phyloP scores from a whole-genome alignment of 1,139 yeast genomes.

The Waltiozyma sp. region DNA sequence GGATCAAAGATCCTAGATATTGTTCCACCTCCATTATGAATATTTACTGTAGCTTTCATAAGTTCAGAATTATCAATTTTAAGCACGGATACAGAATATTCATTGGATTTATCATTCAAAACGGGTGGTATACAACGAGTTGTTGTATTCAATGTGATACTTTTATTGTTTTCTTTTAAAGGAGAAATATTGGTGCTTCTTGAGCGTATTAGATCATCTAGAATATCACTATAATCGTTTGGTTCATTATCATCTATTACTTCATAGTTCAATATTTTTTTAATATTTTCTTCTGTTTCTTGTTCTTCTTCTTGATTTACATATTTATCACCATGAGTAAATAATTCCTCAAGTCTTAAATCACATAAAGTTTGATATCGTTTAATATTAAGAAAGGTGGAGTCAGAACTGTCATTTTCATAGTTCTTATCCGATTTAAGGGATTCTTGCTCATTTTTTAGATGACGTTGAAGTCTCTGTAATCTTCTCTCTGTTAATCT shows the following conservation, averaged over 20 bases:
- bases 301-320: background rate
- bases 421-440: background rate
- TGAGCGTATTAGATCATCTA: no score
- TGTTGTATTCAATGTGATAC: no score
- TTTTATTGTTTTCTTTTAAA: no score
- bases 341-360: background rate
- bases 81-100: background rate
- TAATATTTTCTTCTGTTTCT: no score
- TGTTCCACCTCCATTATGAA: background rate
- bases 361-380: background rate
- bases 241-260: background rate
- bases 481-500: background rate
- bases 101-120: background rate
- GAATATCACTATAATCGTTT: background rate
- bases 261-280: no score
- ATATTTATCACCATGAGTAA: background rate
- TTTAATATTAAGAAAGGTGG: no score
- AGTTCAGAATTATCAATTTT: background rate
- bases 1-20: background rate
- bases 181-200: no score
- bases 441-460: background rate
- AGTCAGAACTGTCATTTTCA: background rate
- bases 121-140: no score
- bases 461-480: background rate
- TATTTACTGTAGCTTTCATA: background rate